Conservation (phyloP, 768 basidiomycete species). For the Mycena kentingensis region DNA sequence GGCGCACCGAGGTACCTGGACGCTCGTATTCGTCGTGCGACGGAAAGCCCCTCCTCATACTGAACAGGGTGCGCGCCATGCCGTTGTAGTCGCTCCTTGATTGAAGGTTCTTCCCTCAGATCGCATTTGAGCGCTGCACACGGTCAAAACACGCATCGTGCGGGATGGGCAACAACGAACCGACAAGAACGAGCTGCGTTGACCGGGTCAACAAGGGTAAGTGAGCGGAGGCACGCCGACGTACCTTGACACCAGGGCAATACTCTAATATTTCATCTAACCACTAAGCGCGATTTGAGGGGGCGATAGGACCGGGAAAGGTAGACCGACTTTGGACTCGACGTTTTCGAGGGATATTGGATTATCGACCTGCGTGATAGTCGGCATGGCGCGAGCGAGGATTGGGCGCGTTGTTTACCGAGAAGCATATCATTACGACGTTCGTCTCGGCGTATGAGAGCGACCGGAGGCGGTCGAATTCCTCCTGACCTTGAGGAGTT, state of each 20-base stretch:
- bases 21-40: constrained; percentile 88
- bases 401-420: constrained; percentile 49
- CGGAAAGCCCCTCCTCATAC: constrained; percentile 90
- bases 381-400: neutral
- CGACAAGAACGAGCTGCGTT: constrained; percentile 79
- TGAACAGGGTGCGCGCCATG: constrained; percentile 74
- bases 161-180: constrained; percentile 48
- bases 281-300: constrained; percentile 58
- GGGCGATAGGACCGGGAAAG: neutral
- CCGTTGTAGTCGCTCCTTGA: constrained; percentile 71
- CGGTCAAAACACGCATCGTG: constrained; percentile 4
- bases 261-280: constrained; percentile 89
- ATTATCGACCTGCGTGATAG: constrained; percentile 73
- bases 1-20: constrained; percentile 85
- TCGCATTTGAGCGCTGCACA: constrained; percentile 89
- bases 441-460: constrained; percentile 97
- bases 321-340: constrained; percentile 72
- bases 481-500: constrained; percentile 77
- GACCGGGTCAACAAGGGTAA: constrained; percentile 10
- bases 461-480: constrained; percentile 91
- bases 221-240: constrained; percentile 19
- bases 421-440: constrained; percentile 95
- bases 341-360: constrained; percentile 95
- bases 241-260: constrained; percentile 92
- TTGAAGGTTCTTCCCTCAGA: constrained; percentile 78